phyloP scores from a whole-genome alignment of 2,329 filamentous ascomycete species.

The Elsinoe fawcettii region DNA sequence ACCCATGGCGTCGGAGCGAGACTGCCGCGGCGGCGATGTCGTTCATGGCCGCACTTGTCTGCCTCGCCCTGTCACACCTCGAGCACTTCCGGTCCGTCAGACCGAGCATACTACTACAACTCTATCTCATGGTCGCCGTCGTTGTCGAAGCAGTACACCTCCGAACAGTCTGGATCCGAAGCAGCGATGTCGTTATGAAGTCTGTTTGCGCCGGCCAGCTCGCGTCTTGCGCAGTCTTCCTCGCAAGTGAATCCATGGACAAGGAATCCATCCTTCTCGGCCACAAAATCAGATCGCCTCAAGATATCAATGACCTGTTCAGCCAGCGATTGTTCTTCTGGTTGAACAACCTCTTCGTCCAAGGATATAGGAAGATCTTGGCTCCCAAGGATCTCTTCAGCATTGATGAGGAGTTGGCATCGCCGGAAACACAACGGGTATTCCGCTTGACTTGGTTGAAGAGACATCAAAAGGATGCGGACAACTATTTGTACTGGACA shows the following conservation, averaged over 20 bases:
- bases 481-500: slow-evolving; percentile 17
- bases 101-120: slow-evolving; percentile 26
- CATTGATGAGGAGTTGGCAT: slow-evolving; percentile 25
- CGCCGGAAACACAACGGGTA: slow-evolving; percentile 18
- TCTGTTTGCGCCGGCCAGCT: slow-evolving; percentile 20
- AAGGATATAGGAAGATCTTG: slow-evolving; percentile 23
- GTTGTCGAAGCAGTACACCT: slow-evolving; percentile 25
- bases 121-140: slow-evolving; percentile 26
- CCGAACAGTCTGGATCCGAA: slow-evolving; percentile 24
- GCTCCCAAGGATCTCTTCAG: slow-evolving; percentile 23
- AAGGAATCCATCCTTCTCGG: slow-evolving; percentile 23
- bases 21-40: slow-evolving; percentile 23
- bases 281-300: slow-evolving; percentile 24
- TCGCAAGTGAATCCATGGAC: slow-evolving; percentile 26
- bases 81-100: slow-evolving; percentile 25
- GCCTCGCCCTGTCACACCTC: slow-evolving; percentile 22
- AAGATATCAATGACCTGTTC: slow-evolving; percentile 32
- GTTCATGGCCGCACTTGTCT: slow-evolving; percentile 21
- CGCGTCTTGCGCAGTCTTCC: slow-evolving; percentile 21
- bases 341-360: slow-evolving; percentile 30
- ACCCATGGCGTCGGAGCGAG: slow-evolving; percentile 19
- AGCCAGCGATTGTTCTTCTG: slow-evolving; percentile 32
- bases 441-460: slow-evolving; percentile 21
- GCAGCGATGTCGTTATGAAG: slow-evolving; percentile 19
- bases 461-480: slow-evolving; percentile 16